Evolutionary conservation across 805 yeast genomes (phyloP).

Genomic region (Saccharomycopsis javanensis): DNA sequence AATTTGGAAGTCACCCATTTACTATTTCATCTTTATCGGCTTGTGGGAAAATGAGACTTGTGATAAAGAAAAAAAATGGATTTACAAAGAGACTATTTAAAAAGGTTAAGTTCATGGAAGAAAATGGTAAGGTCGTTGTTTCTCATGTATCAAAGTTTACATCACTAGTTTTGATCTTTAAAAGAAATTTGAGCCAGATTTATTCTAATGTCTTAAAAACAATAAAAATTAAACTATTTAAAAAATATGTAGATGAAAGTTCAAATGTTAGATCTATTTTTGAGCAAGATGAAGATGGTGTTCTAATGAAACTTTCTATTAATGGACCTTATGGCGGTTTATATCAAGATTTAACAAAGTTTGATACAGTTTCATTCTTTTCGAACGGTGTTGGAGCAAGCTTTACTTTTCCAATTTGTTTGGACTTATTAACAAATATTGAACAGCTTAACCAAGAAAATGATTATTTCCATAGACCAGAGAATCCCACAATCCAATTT

Average conservation of each 20-base stretch:
- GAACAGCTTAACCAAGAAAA: conserved; percentile 14
- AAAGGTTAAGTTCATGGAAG: conserved; percentile 16
- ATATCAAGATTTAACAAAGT: conserved; percentile 32
- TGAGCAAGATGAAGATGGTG: conserved; percentile 2
- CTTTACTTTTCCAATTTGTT: conserved; percentile 36
- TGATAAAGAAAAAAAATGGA: conserved; percentile 34
- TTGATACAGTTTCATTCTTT: conserved; percentile 32
- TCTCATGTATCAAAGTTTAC: background rate
- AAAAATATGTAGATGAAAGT: background rate
- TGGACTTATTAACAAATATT: conserved; percentile 30
- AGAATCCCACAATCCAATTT: conserved; percentile 24
- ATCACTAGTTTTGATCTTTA: background rate
- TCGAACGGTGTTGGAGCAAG: conserved; percentile 41
- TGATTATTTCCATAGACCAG: conserved; percentile 31
- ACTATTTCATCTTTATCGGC: conserved; percentile 34
- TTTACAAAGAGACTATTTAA: conserved; percentile 32
- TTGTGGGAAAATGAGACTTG: conserved; percentile 31
- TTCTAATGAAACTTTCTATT: conserved; percentile 28
- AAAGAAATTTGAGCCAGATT: background rate
- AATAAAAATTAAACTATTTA: background rate
- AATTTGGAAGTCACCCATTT: conserved; percentile 38
- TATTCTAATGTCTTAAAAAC: background rate
- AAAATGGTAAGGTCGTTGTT: conserved; percentile 14
- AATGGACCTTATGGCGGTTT: conserved; percentile 41
- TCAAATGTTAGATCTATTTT: background rate